A percentile compares a stretch with the other conserved stretches of the same genome.
phyloP scores from a whole-genome alignment of 2,329 filamentous ascomycete genomes.

The Coccinonectria pachysandricola region DNA sequence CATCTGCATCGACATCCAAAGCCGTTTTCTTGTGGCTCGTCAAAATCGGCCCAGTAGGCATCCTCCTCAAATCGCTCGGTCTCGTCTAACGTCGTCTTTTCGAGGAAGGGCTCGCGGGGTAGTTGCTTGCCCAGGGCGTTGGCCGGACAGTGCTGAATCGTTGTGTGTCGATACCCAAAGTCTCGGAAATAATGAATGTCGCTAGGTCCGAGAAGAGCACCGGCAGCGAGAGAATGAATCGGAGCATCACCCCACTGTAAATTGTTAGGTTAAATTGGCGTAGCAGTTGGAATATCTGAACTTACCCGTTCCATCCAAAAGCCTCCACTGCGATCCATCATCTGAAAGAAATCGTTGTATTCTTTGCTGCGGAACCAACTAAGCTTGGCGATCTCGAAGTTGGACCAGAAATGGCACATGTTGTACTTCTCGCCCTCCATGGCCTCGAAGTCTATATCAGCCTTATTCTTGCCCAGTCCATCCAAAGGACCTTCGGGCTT shows the following conservation, averaged over 20 bases:
- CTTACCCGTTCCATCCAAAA: conserved; percentile 97
- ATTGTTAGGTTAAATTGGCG: conserved; percentile 13
- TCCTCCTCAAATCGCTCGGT: conserved; percentile 85
- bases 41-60: conserved; percentile 86
- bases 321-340: conserved; percentile 96
- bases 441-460: conserved; percentile 75
- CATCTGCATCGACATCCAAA: conserved; percentile 94
- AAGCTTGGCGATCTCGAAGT: conserved; percentile 93
- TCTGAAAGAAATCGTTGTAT: conserved; percentile 96
- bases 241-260: conserved; percentile 92
- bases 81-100: conserved; percentile 70
- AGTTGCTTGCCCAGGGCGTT: conserved; percentile 88
- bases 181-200: conserved; percentile 99
- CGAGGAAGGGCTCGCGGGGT: conserved; percentile 67
- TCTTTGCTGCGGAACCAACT: conserved; percentile 96
- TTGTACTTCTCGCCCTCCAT: conserved; percentile 99
- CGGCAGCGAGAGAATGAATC: conserved; percentile 93
- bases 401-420: conserved; percentile 99
- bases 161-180: conserved; percentile 96
- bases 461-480: no score
- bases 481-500: no score
- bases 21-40: conserved; percentile 84
- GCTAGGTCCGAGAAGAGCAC: conserved; percentile 65
- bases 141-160: conserved; percentile 94
- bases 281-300: conserved; percentile 7